Base-by-base conservation (phyloP, 1,284 basidiomycete species). In the Malassezia caprae region DNA sequence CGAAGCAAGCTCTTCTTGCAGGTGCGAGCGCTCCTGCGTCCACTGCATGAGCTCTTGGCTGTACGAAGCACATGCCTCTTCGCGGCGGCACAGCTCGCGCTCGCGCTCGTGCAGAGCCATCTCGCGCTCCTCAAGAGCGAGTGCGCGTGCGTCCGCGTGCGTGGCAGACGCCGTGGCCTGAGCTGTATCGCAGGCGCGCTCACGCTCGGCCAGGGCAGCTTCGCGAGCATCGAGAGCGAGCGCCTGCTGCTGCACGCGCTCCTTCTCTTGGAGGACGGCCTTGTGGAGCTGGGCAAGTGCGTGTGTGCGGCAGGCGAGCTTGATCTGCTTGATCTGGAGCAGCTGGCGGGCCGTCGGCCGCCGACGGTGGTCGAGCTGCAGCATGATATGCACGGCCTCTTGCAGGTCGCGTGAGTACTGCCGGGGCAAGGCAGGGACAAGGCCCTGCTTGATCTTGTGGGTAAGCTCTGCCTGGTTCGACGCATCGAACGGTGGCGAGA, bases 381-480 rank as follows among this genome's bases (percentile, higher is more conserved):
- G 76, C 89, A 91, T 91, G 0, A 84, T 80, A 70, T 86, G 87
- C 68, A 91, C 88, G 53, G 85, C 80, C n/a, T 79, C 78, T 5
- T 80, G 79, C 27, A 90, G 75, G 2, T 82, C 78, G 53, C 83
- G 82, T 13, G 86, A 88, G 70, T 91, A 91, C 3, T 83, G 82
- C 61, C 83, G 80, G 0, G 88, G 89, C 48, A 93, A 76, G 12
- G 86, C 86, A 12, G 89, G 89, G 72, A 91, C 87, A 21, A 86
- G 82, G 13, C 86, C 87, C 62, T 87, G 88, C 52, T 87, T 80
- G 69, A 93, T 87, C 56, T 85, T 81, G 59, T 84, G 83, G 52
- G 84, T 87, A 11, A 91, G 79, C 69, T 91, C 88, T 0, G 82
- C 80, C 61, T 90, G 88, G 0, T 88, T 89, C 72, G 87, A 84